Conservation (phyloP, 192 early-diverging fungal species). For the Linnemannia schmuckeri region DNA sequence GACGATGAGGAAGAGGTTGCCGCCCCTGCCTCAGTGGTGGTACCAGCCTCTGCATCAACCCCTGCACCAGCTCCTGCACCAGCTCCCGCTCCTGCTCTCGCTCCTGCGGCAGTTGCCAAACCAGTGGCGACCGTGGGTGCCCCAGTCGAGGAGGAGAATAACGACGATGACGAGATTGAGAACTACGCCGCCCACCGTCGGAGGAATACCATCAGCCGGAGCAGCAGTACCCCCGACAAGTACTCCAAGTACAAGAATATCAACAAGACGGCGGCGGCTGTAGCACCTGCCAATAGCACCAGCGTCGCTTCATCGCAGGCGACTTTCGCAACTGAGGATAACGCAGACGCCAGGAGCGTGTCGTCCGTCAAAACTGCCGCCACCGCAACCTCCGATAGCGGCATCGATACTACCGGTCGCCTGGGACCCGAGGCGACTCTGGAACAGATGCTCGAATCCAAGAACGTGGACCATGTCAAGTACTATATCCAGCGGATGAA, state of each 20-base stretch:
- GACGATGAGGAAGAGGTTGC: neutral
- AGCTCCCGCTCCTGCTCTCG: neutral
- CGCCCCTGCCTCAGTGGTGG: neutral
- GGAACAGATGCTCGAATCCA: conserved; percentile 35
- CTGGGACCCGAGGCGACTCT: conserved; percentile 42
- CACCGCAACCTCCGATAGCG: conserved; percentile 16
- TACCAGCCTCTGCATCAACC: neutral
- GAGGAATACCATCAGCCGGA: conserved; percentile 27
- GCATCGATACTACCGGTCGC: conserved; percentile 6
- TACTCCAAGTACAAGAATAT: conserved; percentile 48
- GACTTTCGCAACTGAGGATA: conserved; percentile 18
- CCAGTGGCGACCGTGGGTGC: neutral
- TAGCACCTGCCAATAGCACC: neutral
- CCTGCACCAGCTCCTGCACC: neutral
- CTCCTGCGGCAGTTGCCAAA: neutral
- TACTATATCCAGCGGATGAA: conserved; percentile 54
- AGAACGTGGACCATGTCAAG: conserved; percentile 36
- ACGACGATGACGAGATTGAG: conserved; percentile 41
- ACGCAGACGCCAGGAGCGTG: neutral
- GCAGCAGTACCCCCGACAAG: conserved; percentile 44
- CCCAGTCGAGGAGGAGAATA: conserved; percentile 13
- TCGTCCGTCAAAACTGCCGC: neutral
- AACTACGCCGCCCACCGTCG: conserved; percentile 22
- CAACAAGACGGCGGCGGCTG: neutral
- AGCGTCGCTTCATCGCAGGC: conserved; percentile 26